Evolutionary conservation across 441 rosid species (phyloP), one percentile per base, ranked within the genome.

Genomic region (Theobroma grandiflorum): DNA sequence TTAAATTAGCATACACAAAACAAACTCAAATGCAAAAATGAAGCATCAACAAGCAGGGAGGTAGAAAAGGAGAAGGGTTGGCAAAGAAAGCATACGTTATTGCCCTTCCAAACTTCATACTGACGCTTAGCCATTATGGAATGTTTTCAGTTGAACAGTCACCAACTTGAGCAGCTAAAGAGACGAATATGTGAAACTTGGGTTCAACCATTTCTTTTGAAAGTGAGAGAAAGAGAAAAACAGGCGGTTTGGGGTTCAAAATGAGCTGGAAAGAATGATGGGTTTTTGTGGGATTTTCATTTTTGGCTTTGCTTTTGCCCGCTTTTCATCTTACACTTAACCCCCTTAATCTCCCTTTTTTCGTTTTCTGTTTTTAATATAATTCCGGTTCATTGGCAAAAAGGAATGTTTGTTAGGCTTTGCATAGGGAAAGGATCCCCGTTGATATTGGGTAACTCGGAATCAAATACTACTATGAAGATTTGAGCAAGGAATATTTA

Each of bases 91-190:
- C 91, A 83, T 82, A 90, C 93, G 80, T 89, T 90, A 72, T 75
- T 82, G 74, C 91, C 93, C 82, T 85, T 89, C 93, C 93, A 89
- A 80, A 85, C 80, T 82, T 90, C 89, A 67, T 86, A 90, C 63
- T 84, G 86, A 42, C 84, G 85, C 77, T 78, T 75, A 72, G 84
- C 80, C 81, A 79, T 84, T 62, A 74, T 55, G 43, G 76, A 83
- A 38, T 73, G 83, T 59, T 65, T 74, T 76, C 31, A 75, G 35
- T 7, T 59, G 62, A 43, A 16, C 43, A 59, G 55, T 63, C 12
- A 72, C 61, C 37, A 81, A 71, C 40, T 59, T 69, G 75, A 79
- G 82, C 11, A 64, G 74, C 53, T 52, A 67, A 61, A 76, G 82
- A 80, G 59, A 33, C 3, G 84, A 86, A 81, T 81, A 84, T 75